Evolutionary conservation across 176 grass and related monocot genomes (phyloP), one percentile per base, ranked within the genome.

Genomic region (Echinochloa phyllopogon): DNA sequence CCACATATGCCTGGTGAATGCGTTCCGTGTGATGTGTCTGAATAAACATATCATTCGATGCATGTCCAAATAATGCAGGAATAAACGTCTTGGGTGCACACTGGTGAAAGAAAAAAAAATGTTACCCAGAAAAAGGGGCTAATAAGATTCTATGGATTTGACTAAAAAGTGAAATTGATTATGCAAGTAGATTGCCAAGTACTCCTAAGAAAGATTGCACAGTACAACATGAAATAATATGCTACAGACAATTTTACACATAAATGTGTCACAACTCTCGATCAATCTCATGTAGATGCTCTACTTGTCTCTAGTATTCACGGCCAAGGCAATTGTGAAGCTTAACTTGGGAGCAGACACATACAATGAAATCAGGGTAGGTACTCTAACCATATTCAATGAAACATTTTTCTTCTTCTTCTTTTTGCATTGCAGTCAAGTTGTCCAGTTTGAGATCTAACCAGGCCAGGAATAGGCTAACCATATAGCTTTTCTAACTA

Each of bases 51-150:
- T 99, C 97, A 58, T 90, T 92, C 2, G 90, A 99, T 76, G 89
- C 94, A 84, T 99, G 97, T 42, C 97, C 97, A 91, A 96, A 99
- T 82, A 99, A 74, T 66, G 94, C 86, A 49, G 97, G 97, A 91
- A 96, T 99, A 91, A 94, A 99, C 9, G 92, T 96, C 86, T 96
- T 99, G 36, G 94, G 91, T 69, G 94, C 90, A 96, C 89, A 96
- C 97, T 99, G 91, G 59, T 42, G 43, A 75, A 79, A 89, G 65
- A 65, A 8, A 36, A 37, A 53, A 75, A 52, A 76, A 1, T 18
- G 57, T 75, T 67, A 40, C 44, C 10, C 58, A 90, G 2, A 76
- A 85, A 78, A n/a, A 74, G 61, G 23, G 33, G 48, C 25, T 80
- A 52, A 43, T 68, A 14, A 74, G 29, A 50, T 42, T 17, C 41